These are phyloP conservation scores for Cryptococcus sp. DNA, from an alignment of 1,284 basidiomycete species.

Conservation along the genomic window DNA sequence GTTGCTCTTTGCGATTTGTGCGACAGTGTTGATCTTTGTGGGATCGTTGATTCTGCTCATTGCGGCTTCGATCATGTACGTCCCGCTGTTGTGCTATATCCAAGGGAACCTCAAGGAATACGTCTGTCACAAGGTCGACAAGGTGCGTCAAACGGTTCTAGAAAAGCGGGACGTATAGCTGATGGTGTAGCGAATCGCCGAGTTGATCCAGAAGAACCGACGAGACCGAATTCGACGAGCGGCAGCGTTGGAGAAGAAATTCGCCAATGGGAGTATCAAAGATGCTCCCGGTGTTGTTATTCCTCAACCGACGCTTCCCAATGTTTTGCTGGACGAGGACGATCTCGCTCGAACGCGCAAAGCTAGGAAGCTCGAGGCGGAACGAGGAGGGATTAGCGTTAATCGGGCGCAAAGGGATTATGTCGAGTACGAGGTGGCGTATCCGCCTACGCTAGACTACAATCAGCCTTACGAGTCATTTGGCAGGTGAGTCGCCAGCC, in stretches of 20 bases:
- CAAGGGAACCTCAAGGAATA: constrained; percentile 97
- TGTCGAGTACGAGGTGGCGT: constrained; percentile 13
- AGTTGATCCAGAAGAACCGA: constrained; percentile 86
- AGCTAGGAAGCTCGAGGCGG: constrained; percentile 9
- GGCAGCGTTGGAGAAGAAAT: constrained; percentile 76
- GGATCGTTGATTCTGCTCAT: constrained; percentile 77
- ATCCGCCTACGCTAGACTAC: constrained; percentile 18
- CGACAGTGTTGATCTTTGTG: constrained; percentile 82
- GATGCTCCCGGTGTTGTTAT: constrained; percentile 58
- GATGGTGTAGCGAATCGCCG: constrained; percentile 70
- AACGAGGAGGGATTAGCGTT: neutral
- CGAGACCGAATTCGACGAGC: constrained; percentile 79
- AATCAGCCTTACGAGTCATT: constrained; percentile 15
- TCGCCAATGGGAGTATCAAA: constrained; percentile 87
- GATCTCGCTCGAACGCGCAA: constrained; percentile 21
- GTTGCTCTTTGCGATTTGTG: constrained; percentile 80
- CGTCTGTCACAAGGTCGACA: constrained; percentile 97
- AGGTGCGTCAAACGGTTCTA: constrained; percentile 1
- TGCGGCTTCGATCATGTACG: constrained; percentile 77
- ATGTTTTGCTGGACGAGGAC: constrained; percentile 77
- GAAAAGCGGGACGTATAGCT: no score
- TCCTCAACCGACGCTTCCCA: constrained; percentile 93
- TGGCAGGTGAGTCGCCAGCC: constrained; percentile 15
- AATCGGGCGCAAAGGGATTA: constrained; percentile 5
- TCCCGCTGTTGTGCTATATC: constrained; percentile 90